These are phyloP conservation scores for Blastobotrys raffinosifermentans DNA, from an alignment of 1,139 yeast species.

Conservation along the genomic window DNA sequence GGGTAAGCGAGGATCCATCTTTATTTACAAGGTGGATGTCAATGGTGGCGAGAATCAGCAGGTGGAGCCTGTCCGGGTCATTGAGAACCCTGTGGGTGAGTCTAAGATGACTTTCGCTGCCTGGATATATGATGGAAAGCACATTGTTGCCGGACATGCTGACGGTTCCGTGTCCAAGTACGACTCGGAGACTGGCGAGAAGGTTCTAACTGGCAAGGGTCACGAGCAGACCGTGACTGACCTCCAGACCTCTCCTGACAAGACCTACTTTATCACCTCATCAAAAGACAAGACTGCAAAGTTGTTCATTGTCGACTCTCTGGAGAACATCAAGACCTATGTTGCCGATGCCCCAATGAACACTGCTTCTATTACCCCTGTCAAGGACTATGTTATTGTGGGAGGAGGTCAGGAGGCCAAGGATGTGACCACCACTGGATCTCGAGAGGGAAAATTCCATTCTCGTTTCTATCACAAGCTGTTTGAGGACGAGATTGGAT, in stretches of 20 bases:
- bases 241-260: constrained; percentile 82
- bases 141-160: constrained; percentile 80
- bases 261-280: constrained; percentile 83
- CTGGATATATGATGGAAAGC: constrained; percentile 73
- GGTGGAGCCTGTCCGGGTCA: constrained; percentile 53
- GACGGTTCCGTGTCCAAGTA: constrained; percentile 81
- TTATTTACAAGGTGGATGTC: constrained; percentile 50
- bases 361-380: constrained; percentile 90
- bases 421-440: constrained; percentile 93
- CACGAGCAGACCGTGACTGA: constrained; percentile 80
- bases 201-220: constrained; percentile 50
- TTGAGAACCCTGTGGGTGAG: constrained; percentile 47
- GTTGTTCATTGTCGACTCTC: constrained; percentile 70
- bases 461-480: constrained; percentile 94
- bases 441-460: constrained; percentile 94
- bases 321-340: constrained; percentile 67
- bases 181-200: constrained; percentile 70
- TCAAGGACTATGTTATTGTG: constrained; percentile 82
- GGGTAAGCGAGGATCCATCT: constrained; percentile 80
- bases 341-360: constrained; percentile 92
- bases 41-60: constrained; percentile 31
- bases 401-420: constrained; percentile 99
- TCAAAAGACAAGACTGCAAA: constrained; percentile 90
- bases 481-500: constrained; percentile 92
- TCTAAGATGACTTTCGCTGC: constrained; percentile 79